Evolutionary conservation across 1,284 basidiomycete genomes (phyloP), one percentile per base, ranked within the genome.

Genomic region (Rhodotorula sp.): DNA sequence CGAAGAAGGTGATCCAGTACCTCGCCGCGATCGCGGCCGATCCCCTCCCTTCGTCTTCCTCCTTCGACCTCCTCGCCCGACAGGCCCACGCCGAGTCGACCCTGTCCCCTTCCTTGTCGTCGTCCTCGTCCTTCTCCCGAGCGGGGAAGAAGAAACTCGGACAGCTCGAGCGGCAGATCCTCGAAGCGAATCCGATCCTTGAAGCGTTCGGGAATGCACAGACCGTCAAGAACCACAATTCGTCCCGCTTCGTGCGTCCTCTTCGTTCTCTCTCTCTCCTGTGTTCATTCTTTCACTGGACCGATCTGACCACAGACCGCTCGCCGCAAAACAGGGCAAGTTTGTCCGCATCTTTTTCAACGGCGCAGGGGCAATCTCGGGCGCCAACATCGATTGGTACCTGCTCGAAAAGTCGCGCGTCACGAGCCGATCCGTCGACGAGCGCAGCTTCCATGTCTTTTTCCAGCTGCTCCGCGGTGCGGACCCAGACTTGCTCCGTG

Each of bases 1-100:
- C 96, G 22, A 99, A 99, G 86, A 98, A 98, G 80, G 95, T 99
- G 78, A 99, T 99, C 69, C 96, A 99, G 81, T 99, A 99, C 81
- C 88, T 99, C 46, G 95, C 96, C 1, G 93, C 96, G 17, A 97
- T 98, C 75, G 96, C 96, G 6, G 89, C 91, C 24, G 91, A 93
- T 77, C 83, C 79, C 78, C 78, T 70, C 76, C 84, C 18, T 78
- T 83, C 33, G 84, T 89, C 80, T 85, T 87, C 60, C 87, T 54
- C 84, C 86, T 69, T 67, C 70, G 69, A 86, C 81, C 68, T 82
- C 82, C 37, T 86, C 86, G 45, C 83, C 84, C 61, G 74, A 63
- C 48, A 69, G 46, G 64, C 67, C 5, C 64, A 66, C 51, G 59
- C 65, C n/a, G 70, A 70, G 18, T 30, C 60, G 14, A n/a, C 29